phyloP scores from a whole-genome alignment of 2,329 filamentous ascomycete genomes.

The Ceratocystis destructans region DNA sequence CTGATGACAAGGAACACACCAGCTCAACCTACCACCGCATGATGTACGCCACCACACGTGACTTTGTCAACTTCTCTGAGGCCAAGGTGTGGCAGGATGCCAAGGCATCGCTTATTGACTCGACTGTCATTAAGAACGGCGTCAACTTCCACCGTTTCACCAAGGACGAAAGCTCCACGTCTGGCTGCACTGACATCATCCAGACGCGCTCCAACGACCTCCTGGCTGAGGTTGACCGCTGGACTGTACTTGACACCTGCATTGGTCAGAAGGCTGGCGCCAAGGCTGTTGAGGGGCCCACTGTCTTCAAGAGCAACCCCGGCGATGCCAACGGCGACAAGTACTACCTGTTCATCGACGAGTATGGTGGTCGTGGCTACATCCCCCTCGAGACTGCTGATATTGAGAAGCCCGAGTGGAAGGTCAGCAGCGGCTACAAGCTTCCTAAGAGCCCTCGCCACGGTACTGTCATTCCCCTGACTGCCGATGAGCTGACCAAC shows the following conservation, averaged over 20 bases:
- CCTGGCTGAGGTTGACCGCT: slow-evolving; percentile 29
- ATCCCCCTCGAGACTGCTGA: slow-evolving; percentile 39
- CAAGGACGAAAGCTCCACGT: slow-evolving; percentile 39
- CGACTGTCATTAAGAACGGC: slow-evolving; percentile 34
- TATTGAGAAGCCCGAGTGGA: slow-evolving; percentile 36
- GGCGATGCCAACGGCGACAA: slow-evolving; percentile 38
- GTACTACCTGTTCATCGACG: slow-evolving; percentile 43
- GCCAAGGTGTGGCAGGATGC: slow-evolving; percentile 39
- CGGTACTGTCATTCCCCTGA: slow-evolving; percentile 40
- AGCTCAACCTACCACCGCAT: slow-evolving; percentile 37
- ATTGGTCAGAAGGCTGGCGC: slow-evolving; percentile 39
- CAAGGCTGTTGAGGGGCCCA: slow-evolving; percentile 37
- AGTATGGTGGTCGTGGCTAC: slow-evolving; percentile 38
- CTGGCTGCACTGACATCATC: slow-evolving; percentile 41
- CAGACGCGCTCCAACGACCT: slow-evolving; percentile 35
- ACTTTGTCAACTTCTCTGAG: slow-evolving; percentile 37
- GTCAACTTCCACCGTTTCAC: slow-evolving; percentile 39
- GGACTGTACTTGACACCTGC: slow-evolving; percentile 34
- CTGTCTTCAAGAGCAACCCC: slow-evolving; percentile 37
- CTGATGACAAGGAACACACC: slow-evolving; percentile 30
- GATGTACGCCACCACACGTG: slow-evolving; percentile 37
- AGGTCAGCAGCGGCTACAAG: slow-evolving; percentile 32
- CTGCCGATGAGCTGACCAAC: slow-evolving; percentile 31
- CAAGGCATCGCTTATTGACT: slow-evolving; percentile 37
- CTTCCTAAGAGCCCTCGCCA: slow-evolving; percentile 39